Percentiles rank a stretch among this genome's conserved stretches.
phyloP scores from a whole-genome alignment of 768 basidiomycete genomes.

The Amanita jacksonii region DNA sequence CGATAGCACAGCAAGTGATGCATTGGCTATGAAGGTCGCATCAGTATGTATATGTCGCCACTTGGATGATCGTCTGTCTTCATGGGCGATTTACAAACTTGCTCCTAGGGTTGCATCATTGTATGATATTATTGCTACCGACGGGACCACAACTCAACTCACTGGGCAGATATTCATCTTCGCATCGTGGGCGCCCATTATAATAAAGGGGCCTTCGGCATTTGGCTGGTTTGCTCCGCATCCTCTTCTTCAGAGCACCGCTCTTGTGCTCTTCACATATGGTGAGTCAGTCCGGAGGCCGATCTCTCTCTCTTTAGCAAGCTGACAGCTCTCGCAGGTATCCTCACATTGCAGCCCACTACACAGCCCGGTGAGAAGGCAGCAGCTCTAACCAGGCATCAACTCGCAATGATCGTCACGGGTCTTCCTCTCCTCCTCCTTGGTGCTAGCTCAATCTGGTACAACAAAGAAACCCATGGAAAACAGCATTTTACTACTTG shows the following conservation, averaged over 20 bases:
- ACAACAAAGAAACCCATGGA: constrained; percentile 45
- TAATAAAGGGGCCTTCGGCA: constrained; percentile 33
- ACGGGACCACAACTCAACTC: too few relatives aligned
- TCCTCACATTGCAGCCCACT: constrained; percentile 70
- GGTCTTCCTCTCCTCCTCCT: constrained; percentile 49
- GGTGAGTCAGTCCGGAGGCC: too few relatives aligned
- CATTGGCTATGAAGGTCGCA: background rate
- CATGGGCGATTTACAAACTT: too few relatives aligned
- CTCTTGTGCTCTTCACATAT: constrained; percentile 47
- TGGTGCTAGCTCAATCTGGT: constrained; percentile 53
- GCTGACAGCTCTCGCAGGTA: constrained; percentile 47
- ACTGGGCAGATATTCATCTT: constrained; percentile 34
- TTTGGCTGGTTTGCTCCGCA: constrained; percentile 61
- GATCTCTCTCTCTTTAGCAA: too few relatives aligned
- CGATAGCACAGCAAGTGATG: constrained; percentile 1
- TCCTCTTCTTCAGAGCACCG: constrained; percentile 51
- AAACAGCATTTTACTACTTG: constrained; percentile 58
- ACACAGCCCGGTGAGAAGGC: constrained; percentile 55
- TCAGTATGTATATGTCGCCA: constrained; percentile 10
- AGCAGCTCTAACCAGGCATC: constrained; percentile 62
- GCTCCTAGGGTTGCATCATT: background rate
- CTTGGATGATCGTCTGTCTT: too few relatives aligned
- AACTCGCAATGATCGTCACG: constrained; percentile 44
- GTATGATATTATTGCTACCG: background rate
- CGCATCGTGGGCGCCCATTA: constrained; percentile 35